These are phyloP conservation scores for Penicillium cinerascens DNA, from an alignment of 495 filamentous ascomycete genomes.

Conservation along the genomic window DNA sequence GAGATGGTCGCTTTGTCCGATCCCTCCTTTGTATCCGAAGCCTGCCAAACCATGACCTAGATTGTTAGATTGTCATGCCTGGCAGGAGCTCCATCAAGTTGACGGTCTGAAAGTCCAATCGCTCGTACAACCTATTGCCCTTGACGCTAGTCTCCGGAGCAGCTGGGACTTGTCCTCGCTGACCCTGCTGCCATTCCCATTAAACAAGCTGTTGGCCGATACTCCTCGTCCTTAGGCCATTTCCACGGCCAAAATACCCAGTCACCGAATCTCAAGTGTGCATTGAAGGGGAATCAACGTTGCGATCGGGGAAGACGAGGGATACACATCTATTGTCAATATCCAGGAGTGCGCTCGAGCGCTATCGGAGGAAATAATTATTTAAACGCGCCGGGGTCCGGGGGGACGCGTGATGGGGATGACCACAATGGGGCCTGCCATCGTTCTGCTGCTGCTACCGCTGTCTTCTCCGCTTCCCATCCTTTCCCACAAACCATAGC, in stretches of 20 bases:
- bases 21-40: too few relatives aligned
- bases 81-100: not conserved
- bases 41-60: slow-evolving; percentile 7
- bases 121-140: slow-evolving; percentile 5
- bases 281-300: slow-evolving; percentile 11
- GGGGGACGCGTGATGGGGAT: not conserved
- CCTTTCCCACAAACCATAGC: slow-evolving; percentile 9
- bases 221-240: slow-evolving; percentile 24
- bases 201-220: slow-evolving; percentile 24
- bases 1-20: not conserved
- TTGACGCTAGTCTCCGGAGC: slow-evolving; percentile 6
- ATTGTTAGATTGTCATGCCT: not conserved
- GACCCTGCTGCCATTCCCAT: slow-evolving; percentile 25
- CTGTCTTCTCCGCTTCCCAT: slow-evolving; percentile 3
- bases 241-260: slow-evolving; percentile 21
- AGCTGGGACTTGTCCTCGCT: not conserved
- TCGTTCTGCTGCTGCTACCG: slow-evolving; percentile 2
- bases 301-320: slow-evolving; percentile 12
- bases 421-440: slow-evolving; percentile 3
- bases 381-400: not conserved
- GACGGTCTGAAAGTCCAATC: slow-evolving; percentile 4
- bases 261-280: slow-evolving; percentile 10
- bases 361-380: not conserved
- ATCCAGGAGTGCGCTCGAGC: slow-evolving; percentile 3
- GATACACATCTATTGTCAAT: not conserved